A percentile compares a stretch with the other conserved stretches of the same genome.
phyloP scores from a whole-genome alignment of 192 early-diverging fungal genomes.

The Dissophora ornata region DNA sequence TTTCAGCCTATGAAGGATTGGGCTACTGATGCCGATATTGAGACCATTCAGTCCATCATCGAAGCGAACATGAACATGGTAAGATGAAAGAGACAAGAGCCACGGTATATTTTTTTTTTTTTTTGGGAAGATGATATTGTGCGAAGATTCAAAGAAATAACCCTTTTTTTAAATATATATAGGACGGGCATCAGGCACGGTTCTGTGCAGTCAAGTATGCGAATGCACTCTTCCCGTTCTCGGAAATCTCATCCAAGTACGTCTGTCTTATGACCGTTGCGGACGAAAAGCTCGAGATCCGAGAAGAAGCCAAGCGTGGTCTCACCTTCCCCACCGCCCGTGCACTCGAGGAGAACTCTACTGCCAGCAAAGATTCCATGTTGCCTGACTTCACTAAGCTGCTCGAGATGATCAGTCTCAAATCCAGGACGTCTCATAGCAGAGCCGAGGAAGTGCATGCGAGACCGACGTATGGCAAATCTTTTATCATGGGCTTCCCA shows the following conservation, averaged over 20 bases:
- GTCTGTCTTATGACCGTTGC: conserved; percentile 68
- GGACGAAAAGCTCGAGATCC: conserved; percentile 62
- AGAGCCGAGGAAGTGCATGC: conserved; percentile 23
- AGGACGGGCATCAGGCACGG: conserved; percentile 61
- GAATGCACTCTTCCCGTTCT: conserved; percentile 69
- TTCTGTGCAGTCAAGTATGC: conserved; percentile 74
- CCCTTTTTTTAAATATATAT: conserved; percentile 1
- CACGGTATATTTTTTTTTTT: too few relatives aligned
- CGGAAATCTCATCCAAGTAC: conserved; percentile 66
- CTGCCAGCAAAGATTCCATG: conserved; percentile 9
- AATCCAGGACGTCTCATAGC: conserved; percentile 21
- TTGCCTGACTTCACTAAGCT: conserved; percentile 49
- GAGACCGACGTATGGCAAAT: conserved; percentile 39
- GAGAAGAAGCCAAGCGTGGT: conserved; percentile 66
- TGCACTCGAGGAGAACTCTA: conserved; percentile 17
- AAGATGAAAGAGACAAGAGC: neutral
- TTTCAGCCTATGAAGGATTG: conserved; percentile 57
- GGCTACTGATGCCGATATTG: conserved; percentile 29
- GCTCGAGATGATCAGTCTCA: conserved; percentile 50
- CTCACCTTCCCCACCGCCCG: conserved; percentile 50
- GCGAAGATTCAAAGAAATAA: too few relatives aligned
- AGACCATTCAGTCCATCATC: conserved; percentile 62
- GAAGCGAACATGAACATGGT: conserved; percentile 64
- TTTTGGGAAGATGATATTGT: too few relatives aligned
- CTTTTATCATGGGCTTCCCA: conserved; percentile 64